Evolutionary conservation across 495 filamentous ascomycete genomes (phyloP).

Genomic region (Penicillium macrosclerotiorum): DNA sequence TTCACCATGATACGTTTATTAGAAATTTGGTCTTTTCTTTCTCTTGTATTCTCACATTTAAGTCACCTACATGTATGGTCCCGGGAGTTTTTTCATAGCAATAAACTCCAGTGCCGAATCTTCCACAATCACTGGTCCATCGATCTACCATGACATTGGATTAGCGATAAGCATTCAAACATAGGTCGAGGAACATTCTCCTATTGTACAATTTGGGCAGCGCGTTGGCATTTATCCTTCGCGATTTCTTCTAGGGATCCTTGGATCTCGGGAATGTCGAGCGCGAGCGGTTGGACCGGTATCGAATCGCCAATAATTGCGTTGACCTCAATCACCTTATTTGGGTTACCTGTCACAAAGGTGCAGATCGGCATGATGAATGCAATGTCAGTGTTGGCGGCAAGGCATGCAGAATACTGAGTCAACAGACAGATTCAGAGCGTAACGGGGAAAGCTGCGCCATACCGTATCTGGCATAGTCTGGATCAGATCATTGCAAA

Average conservation of each 20-base stretch:
- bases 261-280: constrained; percentile 79
- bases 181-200: too few relatives aligned
- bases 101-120: constrained; percentile 87
- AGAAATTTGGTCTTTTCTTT: too few relatives aligned
- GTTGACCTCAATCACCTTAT: constrained; percentile 76
- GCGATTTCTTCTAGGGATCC: constrained; percentile 79
- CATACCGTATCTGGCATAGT: background rate
- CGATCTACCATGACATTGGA: constrained; percentile 43
- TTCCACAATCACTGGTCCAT: constrained; percentile 88
- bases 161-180: too few relatives aligned
- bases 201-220: constrained; percentile 60
- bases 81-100: constrained; percentile 75
- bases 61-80: constrained; percentile 77
- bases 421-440: background rate
- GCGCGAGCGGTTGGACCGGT: constrained; percentile 55
- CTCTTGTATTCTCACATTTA: background rate
- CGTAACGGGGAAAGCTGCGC: background rate
- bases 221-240: constrained; percentile 68
- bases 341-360: constrained; percentile 83
- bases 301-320: constrained; percentile 68
- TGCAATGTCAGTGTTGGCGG: too few relatives aligned
- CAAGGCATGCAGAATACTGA: background rate
- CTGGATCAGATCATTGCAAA: background rate
- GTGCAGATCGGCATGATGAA: constrained; percentile 18
- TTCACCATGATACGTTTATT: constrained; percentile 21